Evolutionary conservation across 164 flowering plant genomes (phyloP), one percentile per base, ranked within the genome.

Genomic region (Dillenia suffruticosa): DNA sequence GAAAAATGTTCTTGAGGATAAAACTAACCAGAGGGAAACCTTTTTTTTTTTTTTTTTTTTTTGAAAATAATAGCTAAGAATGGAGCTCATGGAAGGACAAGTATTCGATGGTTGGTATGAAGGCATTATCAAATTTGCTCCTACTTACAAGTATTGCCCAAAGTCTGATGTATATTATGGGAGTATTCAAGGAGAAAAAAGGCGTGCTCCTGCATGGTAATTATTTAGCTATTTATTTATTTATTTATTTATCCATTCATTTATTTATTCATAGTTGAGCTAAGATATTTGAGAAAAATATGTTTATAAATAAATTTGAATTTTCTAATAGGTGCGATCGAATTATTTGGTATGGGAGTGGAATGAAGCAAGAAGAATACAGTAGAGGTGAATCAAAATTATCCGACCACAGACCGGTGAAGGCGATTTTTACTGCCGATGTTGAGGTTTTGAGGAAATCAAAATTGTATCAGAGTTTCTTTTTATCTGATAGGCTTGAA

Each of bases 121-220:
- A 74, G 82, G 82, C 44, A 11, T 6, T 8, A 76, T 87, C 19
- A 63, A 74, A 16, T 87, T 87, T 56, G 76, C 83, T 51, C 93
- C 93, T 0, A 84, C 93, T 0, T 87, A 87, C 64, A 87, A 87
- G 70, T 87, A 84, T 63, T 68, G 63, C 49, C 76, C 63, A 0
- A 75, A 81, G 54, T 81, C 86, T 0, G 84, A 87, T 45, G 57
- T 54, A 0, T 83, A 83, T 59, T 80, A 64, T 51, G 91, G 91
- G 2, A 53, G 71, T 43, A 44, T 49, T 49, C 63, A 70, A 51
- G 68, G 67, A 10, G 75, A 74, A 63, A 86, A 81, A 59, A 79
- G 49, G 48, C 77, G 85, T 0, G 74, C 88, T 57, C 91, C 91
- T n/a, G 88, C 91, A 54, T 83, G 88, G 91, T 86, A 75, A 71